phyloP scores from a whole-genome alignment of 2,329 filamentous ascomycete genomes.

The Ophiostoma ulmi region DNA sequence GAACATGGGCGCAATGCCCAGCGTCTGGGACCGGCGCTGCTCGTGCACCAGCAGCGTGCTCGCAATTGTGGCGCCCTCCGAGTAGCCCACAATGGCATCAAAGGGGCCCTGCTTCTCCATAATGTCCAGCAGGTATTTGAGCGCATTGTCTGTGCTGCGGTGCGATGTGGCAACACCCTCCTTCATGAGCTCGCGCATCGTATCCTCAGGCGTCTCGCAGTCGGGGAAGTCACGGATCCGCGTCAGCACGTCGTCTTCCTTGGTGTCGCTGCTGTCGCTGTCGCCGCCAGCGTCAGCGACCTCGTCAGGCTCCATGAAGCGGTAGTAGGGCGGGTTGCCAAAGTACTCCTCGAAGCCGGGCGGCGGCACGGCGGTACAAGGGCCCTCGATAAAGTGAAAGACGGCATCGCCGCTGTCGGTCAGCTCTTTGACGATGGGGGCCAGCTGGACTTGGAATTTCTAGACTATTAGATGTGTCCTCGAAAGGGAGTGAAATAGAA shows the following conservation, averaged over 20 bases:
- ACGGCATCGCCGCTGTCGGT: constrained; percentile 42
- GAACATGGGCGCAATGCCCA: constrained; percentile 38
- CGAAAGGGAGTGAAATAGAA: too few species aligned
- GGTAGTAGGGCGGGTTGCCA: constrained; percentile 50
- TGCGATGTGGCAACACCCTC: constrained; percentile 33
- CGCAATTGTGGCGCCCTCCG: constrained; percentile 54
- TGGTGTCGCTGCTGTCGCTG: constrained; percentile 31
- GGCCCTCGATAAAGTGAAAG: constrained; percentile 51
- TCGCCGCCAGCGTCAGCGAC: constrained; percentile 30
- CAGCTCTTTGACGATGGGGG: constrained; percentile 47
- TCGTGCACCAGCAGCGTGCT: constrained; percentile 50
- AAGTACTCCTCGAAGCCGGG: constrained; percentile 54
- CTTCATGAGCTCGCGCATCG: constrained; percentile 46
- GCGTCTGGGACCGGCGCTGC: constrained; percentile 36
- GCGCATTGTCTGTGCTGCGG: constrained; percentile 39
- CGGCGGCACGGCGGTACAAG: constrained; percentile 46
- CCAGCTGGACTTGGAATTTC: constrained; percentile 54
- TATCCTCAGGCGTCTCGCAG: constrained; percentile 50
- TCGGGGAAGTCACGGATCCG: constrained; percentile 52
- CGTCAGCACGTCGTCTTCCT: constrained; percentile 44
- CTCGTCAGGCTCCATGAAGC: constrained; percentile 50
- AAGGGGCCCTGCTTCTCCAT: constrained; percentile 45
- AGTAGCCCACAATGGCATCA: constrained; percentile 56
- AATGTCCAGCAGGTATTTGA: constrained; percentile 41
- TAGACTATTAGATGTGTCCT: constrained; percentile 29